Evolutionary conservation across 495 filamentous ascomycete genomes (phyloP).

Genomic region (Neurospora sp.): DNA sequence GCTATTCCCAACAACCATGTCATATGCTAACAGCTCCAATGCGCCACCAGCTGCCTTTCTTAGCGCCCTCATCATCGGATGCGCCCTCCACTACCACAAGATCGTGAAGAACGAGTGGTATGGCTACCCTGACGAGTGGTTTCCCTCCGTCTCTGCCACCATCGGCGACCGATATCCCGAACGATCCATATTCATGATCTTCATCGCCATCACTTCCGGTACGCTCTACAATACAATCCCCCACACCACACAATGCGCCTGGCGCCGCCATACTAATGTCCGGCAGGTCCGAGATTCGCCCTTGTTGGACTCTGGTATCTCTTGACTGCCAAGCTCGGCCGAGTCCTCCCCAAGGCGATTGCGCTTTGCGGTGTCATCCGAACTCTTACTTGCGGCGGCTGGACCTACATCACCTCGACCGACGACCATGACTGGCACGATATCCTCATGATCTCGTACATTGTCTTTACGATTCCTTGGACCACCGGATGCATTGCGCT

Average conservation of each 20-base stretch:
- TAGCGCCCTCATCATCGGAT: constrained; percentile 77
- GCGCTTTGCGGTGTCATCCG: constrained; percentile 73
- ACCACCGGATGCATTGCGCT: constrained; percentile 81
- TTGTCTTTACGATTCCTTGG: constrained; percentile 93
- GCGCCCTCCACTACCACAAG: constrained; percentile 84
- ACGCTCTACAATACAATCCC: constrained; percentile 7
- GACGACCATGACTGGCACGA: constrained; percentile 99
- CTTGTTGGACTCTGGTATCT: constrained; percentile 91
- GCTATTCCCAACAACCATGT: not conserved
- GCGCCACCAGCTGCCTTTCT: constrained; percentile 62
- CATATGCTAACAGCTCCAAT: constrained; percentile 1
- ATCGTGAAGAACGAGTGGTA: constrained; percentile 97
- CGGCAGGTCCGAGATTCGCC: constrained; percentile 72
- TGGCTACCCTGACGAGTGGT: constrained; percentile 97
- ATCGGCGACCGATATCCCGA: constrained; percentile 98
- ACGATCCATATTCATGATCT: constrained; percentile 89
- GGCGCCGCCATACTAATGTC: not conserved
- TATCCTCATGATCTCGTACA: constrained; percentile 98
- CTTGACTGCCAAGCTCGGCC: constrained; percentile 66
- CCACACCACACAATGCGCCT: not conserved
- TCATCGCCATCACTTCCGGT: constrained; percentile 94
- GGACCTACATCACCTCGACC: constrained; percentile 98
- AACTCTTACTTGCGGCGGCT: constrained; percentile 90
- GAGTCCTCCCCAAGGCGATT: constrained; percentile 69
- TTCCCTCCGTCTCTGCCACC: constrained; percentile 96